Evolutionary conservation across 768 basidiomycete species (phyloP).

Genomic region (Galerina sulciceps): DNA sequence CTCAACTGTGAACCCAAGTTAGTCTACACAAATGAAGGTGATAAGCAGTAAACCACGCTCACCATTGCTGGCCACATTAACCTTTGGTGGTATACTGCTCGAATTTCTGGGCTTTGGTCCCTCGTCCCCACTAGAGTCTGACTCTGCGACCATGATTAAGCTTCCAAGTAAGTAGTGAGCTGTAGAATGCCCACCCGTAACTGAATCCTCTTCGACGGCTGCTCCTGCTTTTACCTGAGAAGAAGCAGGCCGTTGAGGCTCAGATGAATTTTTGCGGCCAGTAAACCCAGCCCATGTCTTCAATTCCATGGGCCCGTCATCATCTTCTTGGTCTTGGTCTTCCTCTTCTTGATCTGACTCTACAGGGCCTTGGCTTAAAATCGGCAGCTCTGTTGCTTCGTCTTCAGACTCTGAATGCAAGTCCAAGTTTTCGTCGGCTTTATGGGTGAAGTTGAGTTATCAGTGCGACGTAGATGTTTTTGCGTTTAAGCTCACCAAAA

Average conservation of each 20-base stretch:
- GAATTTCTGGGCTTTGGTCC: neutral
- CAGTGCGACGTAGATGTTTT: neutral
- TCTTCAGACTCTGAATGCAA: constrained; percentile 59
- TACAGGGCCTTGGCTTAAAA: neutral
- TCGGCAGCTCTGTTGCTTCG: constrained; percentile 26
- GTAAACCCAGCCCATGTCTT: neutral
- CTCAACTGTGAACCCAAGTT: neutral
- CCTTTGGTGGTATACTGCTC: neutral
- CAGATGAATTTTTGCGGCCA: no score
- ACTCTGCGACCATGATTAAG: constrained; percentile 31
- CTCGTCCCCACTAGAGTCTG: constrained; percentile 32
- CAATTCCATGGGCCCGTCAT: constrained; percentile 7
- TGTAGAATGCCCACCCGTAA: constrained; percentile 20
- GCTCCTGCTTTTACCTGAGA: neutral
- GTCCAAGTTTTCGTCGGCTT: constrained; percentile 41
- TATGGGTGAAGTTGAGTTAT: neutral
- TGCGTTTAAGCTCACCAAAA: constrained; percentile 40
- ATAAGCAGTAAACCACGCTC: neutral
- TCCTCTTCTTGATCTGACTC: constrained; percentile 28
- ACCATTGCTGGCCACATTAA: neutral
- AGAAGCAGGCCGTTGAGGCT: neutral
- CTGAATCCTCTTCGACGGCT: constrained; percentile 24
- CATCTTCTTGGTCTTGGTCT: constrained; percentile 17
- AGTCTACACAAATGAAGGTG: neutral
- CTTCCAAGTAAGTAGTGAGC: neutral